These are phyloP conservation scores for Gaeumannomyces tritici DNA, from an alignment of 2,329 filamentous ascomycete species.

Conservation along the genomic window DNA sequence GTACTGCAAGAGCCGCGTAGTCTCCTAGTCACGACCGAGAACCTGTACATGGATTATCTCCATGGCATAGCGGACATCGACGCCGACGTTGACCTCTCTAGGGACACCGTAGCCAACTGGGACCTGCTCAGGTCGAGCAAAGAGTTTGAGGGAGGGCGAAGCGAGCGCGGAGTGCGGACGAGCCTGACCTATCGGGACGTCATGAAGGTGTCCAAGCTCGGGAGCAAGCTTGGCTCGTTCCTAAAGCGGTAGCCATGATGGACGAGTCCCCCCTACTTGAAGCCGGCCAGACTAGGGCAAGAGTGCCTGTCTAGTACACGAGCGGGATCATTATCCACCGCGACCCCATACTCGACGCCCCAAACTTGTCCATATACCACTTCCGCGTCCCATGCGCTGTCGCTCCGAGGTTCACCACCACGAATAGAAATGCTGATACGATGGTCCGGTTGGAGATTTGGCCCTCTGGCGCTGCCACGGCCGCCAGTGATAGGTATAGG, in stretches of 20 bases:
- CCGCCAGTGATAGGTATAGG: constrained; percentile 70
- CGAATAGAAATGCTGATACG: constrained; percentile 60
- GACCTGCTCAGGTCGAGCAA: constrained; percentile 43
- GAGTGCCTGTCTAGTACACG: constrained; percentile 37
- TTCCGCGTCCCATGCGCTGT: constrained; percentile 68
- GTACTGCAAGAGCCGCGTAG: constrained; percentile 80
- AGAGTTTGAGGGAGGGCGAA: constrained; percentile 39
- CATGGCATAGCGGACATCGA: constrained; percentile 64
- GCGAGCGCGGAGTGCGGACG: constrained; percentile 49
- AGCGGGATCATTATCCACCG: constrained; percentile 72
- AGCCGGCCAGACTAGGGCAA: neutral
- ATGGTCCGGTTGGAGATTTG: constrained; percentile 63
- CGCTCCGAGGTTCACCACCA: constrained; percentile 67
- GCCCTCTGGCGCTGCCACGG: constrained; percentile 62
- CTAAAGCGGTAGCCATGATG: constrained; percentile 23
- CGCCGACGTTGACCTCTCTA: constrained; percentile 55
- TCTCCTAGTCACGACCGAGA: constrained; percentile 60
- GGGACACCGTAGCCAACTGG: constrained; percentile 64
- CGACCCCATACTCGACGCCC: constrained; percentile 46
- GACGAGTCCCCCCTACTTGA: neutral
- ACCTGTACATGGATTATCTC: constrained; percentile 60
- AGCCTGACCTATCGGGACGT: constrained; percentile 84
- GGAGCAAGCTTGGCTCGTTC: constrained; percentile 49
- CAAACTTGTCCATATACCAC: constrained; percentile 76
- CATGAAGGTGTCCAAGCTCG: constrained; percentile 66